Conservation (phyloP, 306 rosid genomes). For the Herpetospermum pedunculosum region DNA sequence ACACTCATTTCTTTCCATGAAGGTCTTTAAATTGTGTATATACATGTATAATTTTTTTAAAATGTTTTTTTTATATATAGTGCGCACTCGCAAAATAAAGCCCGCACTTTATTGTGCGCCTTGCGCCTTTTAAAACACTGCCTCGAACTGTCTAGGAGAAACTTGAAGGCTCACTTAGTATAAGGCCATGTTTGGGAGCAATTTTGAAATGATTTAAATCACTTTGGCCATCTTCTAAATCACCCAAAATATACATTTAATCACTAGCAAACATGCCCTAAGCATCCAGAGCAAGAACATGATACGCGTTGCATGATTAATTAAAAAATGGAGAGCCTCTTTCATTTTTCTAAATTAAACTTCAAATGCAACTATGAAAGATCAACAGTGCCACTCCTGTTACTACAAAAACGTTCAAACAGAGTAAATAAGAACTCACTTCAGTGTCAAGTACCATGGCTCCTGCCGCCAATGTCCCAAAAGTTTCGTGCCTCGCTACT, state of each 20-base stretch:
- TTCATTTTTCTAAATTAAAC: neutral
- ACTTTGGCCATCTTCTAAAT: no score
- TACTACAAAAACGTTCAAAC: neutral
- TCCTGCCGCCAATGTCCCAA: constrained; percentile 30
- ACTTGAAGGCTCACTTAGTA: neutral
- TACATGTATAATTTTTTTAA: no score
- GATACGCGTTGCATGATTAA: neutral
- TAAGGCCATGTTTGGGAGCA: no score
- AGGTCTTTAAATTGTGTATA: no score
- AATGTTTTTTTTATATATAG: no score
- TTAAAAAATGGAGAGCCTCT: neutral
- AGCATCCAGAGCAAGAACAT: neutral
- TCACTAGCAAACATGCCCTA: no score
- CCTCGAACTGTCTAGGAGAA: neutral
- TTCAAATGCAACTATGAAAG: neutral
- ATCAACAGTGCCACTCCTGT: neutral
- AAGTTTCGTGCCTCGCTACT: constrained; percentile 17
- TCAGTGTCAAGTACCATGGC: constrained; percentile 23
- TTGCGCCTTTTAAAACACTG: no score
- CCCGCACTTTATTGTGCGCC: no score
- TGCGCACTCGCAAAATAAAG: no score
- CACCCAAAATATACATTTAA: no score
- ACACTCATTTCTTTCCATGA: no score
- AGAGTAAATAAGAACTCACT: constrained; percentile 27
- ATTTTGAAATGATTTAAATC: no score